Evolutionary conservation across 495 filamentous ascomycete species (phyloP).

Genomic region (Talaromyces wortmannii): DNA sequence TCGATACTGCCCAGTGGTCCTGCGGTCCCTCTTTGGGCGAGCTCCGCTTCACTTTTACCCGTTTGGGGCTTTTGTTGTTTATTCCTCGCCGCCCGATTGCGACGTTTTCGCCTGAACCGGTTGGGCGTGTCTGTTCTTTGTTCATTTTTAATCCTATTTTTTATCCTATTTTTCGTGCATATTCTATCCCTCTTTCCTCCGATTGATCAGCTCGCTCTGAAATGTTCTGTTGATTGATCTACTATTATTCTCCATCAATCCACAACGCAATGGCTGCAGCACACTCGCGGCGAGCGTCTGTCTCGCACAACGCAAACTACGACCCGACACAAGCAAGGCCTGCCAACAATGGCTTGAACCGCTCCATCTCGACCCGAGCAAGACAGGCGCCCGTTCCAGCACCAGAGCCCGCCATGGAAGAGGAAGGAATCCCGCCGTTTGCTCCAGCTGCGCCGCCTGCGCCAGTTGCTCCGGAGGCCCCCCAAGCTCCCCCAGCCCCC

Average conservation of each 20-base stretch:
- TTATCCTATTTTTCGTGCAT: no score
- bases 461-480: slow-evolving; percentile 52
- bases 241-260: not conserved
- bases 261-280: not conserved
- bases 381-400: not conserved
- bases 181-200: no score
- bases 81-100: not conserved
- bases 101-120: not conserved
- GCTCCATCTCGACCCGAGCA: not conserved
- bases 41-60: slow-evolving; percentile 3
- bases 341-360: not conserved
- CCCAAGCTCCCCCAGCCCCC: slow-evolving; percentile 29
- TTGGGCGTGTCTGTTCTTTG: not conserved
- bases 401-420: not conserved
- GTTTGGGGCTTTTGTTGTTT: not conserved
- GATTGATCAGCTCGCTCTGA: not conserved
- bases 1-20: not conserved
- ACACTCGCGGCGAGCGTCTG: not conserved
- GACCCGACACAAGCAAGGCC: not conserved
- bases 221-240: not conserved
- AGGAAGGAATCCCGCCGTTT: not conserved
- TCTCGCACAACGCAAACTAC: not conserved
- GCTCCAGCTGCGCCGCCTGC: not conserved
- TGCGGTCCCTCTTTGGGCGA: not conserved
- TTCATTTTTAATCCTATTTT: not conserved